Evolutionary conservation across 495 filamentous ascomycete species (phyloP), one percentile per base, ranked within the genome.

Genomic region (Platismatia glauca): DNA sequence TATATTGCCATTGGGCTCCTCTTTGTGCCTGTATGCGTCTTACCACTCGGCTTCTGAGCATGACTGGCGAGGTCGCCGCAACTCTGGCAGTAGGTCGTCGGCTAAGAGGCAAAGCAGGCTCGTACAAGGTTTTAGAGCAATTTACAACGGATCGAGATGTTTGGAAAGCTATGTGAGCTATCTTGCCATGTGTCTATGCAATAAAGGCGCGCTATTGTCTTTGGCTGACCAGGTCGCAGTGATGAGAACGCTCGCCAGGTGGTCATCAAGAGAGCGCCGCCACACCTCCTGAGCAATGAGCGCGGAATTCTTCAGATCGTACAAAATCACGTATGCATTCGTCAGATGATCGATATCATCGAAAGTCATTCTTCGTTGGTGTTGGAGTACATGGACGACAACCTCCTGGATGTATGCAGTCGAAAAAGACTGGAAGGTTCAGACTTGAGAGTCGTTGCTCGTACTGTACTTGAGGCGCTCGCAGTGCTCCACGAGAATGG

Each of bases 341-440:
- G 63, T 13, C 63, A 12, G n/a, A 44, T 65, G 38, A 53, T 60
- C 38, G 63, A 65, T 41, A 46, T 5, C 13, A 60, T 20, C 57
- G 50, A 60, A 59, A 71, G 75, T 56, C 76, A 75, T 41, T 72
- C 74, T 35, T 71, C 75, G 11, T 72, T 80, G 53, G 73, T 80
- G 29, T 64, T 80, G 35, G 63, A 70, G 58, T 64, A 77, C 66
- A 67, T 79, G 12, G 79, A 80, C 62, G 71, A 73, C 62, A 66
- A 77, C 61, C 62, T 75, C 1, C 63, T 71, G n/a, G 66, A 64
- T 43, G 73, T 70, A 59, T 77, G 70, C 5, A 67, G 64, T 53
- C 60, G 63, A 56, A 71, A 75, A 65, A 68, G 67, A 55, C 70
- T 81, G 6, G 55, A 57, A 27, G 55, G 55, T 9, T 39, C 34